phyloP scores from a whole-genome alignment of 2,329 filamentous ascomycete species.

The Pseudogymnoascus sp. region DNA sequence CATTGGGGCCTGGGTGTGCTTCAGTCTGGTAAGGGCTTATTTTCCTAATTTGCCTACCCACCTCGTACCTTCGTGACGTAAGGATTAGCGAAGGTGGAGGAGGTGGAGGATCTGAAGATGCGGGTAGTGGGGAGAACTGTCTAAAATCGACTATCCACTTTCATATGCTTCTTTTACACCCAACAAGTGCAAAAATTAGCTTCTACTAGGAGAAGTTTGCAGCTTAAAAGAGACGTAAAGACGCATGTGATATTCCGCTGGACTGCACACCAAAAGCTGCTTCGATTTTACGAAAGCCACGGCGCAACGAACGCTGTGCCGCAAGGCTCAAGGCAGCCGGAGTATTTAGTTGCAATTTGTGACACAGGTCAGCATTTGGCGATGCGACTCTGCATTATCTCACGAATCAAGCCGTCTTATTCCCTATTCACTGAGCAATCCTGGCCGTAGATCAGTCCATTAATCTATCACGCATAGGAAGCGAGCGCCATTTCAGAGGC shows the following conservation, averaged over 20 bases:
- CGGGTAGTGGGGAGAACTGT: not conserved
- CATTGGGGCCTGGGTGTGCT: not conserved
- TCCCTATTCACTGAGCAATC: not conserved
- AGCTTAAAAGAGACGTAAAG: not conserved
- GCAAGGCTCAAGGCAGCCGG: not conserved
- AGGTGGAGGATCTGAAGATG: not conserved
- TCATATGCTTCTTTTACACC: constrained; percentile 5
- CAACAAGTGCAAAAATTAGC: not conserved
- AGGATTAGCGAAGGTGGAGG: constrained; percentile 4
- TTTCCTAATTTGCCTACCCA: not conserved
- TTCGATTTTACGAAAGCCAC: not conserved
- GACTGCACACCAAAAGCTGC: not conserved
- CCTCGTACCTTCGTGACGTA: not conserved
- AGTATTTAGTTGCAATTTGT: not conserved
- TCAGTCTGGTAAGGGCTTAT: constrained; percentile 9
- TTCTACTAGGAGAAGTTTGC: not conserved
- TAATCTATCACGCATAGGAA: not conserved
- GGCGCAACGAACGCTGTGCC: not conserved
- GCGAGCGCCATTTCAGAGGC: not conserved
- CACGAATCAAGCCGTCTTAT: not conserved
- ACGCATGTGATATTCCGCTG: not conserved
- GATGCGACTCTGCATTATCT: not conserved
- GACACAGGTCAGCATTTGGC: not conserved
- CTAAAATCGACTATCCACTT: not conserved
- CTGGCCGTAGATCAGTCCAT: not conserved